Conservation (phyloP, 306 rosid genomes). For the Lagenaria siceraria region DNA sequence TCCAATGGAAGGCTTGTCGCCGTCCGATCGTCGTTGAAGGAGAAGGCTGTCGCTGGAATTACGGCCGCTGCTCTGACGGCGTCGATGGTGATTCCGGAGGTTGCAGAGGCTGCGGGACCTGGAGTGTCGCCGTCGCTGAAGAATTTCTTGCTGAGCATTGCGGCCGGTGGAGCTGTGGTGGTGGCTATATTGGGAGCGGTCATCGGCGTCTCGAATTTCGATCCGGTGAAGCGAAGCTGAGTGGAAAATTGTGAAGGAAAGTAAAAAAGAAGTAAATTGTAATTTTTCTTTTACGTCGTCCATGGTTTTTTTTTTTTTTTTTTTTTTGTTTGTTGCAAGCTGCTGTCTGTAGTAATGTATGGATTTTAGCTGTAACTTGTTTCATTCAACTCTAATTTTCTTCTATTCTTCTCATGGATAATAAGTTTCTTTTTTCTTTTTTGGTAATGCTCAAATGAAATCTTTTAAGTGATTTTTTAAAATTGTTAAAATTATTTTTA, state of each 20-base stretch:
- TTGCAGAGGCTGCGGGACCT: slow-evolving; percentile 72
- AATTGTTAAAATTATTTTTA: no score
- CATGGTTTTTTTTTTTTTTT: no score
- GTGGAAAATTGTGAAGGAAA: neutral
- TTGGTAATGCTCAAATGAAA: no score
- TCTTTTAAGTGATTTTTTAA: no score
- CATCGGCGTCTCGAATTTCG: slow-evolving; percentile 75
- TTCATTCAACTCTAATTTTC: no score
- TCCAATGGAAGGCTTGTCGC: slow-evolving; percentile 27
- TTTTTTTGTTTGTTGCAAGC: no score
- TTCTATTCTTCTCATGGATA: no score
- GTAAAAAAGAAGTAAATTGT: neutral
- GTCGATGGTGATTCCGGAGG: slow-evolving; percentile 69
- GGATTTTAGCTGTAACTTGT: no score
- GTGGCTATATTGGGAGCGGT: slow-evolving; percentile 57
- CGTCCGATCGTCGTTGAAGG: slow-evolving; percentile 65
- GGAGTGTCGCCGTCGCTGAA: slow-evolving; percentile 71
- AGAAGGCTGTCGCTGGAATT: slow-evolving; percentile 64
- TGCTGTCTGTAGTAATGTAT: no score
- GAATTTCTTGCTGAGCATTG: slow-evolving; percentile 94
- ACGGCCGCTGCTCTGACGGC: slow-evolving; percentile 68
- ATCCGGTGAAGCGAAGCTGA: slow-evolving; percentile 83
- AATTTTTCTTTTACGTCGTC: neutral
- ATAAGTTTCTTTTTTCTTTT: no score
- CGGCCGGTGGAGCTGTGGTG: slow-evolving; percentile 68